phyloP scores from a whole-genome alignment of 257 asterid genomes.

The Fraxinus americana region DNA sequence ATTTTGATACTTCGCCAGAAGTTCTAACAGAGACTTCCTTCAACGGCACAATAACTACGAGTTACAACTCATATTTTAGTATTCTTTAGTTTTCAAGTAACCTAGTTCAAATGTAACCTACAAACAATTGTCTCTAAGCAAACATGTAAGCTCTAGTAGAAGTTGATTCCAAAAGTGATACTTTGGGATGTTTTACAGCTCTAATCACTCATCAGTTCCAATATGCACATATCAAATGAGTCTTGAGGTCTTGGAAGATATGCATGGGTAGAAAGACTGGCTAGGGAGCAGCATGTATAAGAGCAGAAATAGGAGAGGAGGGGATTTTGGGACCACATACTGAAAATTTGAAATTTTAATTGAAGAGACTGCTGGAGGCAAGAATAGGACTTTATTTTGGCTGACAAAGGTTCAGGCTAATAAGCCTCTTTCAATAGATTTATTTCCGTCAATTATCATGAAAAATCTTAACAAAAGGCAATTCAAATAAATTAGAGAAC shows the following conservation, averaged over 20 bases:
- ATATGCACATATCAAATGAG: no score
- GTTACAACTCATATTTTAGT: neutral
- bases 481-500: neutral
- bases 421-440: no score
- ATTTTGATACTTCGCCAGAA: neutral
- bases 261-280: no score
- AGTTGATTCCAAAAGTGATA: neutral
- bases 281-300: no score
- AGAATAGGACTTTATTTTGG: no score
- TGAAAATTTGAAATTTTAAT: no score
- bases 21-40: neutral
- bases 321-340: no score
- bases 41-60: neutral
- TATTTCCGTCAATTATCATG: neutral
- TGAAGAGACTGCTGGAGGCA: no score
- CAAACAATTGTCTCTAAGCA: neutral
- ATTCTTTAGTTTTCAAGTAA: neutral
- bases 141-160: neutral
- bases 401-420: no score
- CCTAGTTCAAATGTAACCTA: neutral
- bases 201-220: no score
- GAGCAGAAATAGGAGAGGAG: no score
- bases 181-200: neutral
- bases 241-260: no score
- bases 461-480: neutral